phyloP scores from a whole-genome alignment of 2,329 filamentous ascomycete species.

The Chaetomium sp. region DNA sequence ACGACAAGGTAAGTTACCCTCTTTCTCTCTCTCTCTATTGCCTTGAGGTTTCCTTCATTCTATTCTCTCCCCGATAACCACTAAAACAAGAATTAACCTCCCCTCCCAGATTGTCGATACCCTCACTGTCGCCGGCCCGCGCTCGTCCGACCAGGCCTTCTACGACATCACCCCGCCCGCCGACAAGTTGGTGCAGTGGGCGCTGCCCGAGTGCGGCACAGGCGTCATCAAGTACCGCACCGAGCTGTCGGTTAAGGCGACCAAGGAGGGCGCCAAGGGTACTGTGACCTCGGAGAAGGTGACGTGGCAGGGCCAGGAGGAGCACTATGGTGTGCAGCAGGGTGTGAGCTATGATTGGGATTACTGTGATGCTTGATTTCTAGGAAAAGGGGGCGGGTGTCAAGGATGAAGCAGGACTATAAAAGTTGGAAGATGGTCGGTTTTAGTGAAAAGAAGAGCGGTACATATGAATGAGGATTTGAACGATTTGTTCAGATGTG shows the following conservation, averaged over 20 bases:
- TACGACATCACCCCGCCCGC: not conserved
- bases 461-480: too few relatives aligned
- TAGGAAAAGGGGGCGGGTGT: too few relatives aligned
- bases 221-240: conserved; percentile 10
- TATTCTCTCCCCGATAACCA: not conserved
- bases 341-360: conserved; percentile 12
- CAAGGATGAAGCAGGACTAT: too few relatives aligned
- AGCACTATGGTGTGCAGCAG: conserved; percentile 6
- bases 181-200: not conserved
- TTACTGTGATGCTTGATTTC: not conserved
- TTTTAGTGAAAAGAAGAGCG: too few relatives aligned
- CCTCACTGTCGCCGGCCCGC: conserved; percentile 3
- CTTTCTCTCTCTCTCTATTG: not conserved
- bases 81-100: not conserved
- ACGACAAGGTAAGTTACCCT: not conserved
- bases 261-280: conserved; percentile 3
- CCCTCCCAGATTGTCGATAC: conserved; percentile 2
- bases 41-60: too few relatives aligned
- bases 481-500: too few relatives aligned
- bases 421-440: too few relatives aligned
- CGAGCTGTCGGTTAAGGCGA: conserved; percentile 5
- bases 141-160: not conserved
- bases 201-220: conserved; percentile 2
- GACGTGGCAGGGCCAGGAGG: not conserved
- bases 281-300: not conserved